Conservation (phyloP, 129 eudicot species). For the Escallonia herrerae region DNA sequence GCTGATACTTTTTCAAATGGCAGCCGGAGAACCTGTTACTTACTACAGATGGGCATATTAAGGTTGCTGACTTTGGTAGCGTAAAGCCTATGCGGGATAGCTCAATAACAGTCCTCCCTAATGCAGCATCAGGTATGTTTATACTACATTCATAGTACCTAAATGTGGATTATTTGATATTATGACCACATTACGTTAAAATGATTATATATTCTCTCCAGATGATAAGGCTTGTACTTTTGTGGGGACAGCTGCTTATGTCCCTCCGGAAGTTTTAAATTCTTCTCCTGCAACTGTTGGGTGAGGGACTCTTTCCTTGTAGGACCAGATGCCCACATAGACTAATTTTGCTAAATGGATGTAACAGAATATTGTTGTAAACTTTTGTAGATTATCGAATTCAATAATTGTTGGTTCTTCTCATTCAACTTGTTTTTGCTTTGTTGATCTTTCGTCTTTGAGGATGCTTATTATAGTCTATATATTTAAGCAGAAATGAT, state of each 20-base stretch:
- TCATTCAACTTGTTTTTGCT: not conserved
- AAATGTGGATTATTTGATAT: not conserved
- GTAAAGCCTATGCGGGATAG: constrained; percentile 98
- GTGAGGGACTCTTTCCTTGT: constrained; percentile 31
- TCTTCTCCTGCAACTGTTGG: constrained; percentile 95
- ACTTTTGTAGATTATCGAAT: not conserved
- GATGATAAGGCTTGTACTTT: constrained; percentile 95
- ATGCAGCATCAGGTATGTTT: constrained; percentile 76
- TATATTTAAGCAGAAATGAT: constrained; percentile 63
- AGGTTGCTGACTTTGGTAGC: constrained; percentile 98
- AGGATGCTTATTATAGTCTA: constrained; percentile 12
- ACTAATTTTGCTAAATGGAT: too few relatives aligned
- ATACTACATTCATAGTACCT: not conserved
- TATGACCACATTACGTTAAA: not conserved
- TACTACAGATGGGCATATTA: constrained; percentile 85
- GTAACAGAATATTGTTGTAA: not conserved
- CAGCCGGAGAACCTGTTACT: constrained; percentile 99
- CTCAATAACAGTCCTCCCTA: constrained; percentile 81
- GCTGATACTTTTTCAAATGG: constrained; percentile 27
- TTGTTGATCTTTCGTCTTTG: constrained; percentile 7
- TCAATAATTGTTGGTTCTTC: not conserved
- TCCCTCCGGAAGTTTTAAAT: constrained; percentile 94
- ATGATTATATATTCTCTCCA: constrained; percentile 22
- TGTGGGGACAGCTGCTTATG: constrained; percentile 99
- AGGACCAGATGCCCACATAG: not conserved